Evolutionary conservation across 2,329 filamentous ascomycete genomes (phyloP).

Genomic region (Pyricularia grisea): DNA sequence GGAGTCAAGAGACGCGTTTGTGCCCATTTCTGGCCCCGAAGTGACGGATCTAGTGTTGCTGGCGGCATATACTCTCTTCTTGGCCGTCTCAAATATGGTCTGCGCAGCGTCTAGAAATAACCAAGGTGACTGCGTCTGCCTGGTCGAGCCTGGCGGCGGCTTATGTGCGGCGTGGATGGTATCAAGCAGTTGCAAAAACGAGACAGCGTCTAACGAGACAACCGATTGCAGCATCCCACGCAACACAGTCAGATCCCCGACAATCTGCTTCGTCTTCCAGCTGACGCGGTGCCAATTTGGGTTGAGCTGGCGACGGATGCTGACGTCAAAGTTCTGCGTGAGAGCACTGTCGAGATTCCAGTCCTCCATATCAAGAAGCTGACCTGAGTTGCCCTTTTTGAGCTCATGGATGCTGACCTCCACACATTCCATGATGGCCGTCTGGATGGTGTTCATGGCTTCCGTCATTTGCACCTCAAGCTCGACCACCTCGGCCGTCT

Average conservation of each 20-base stretch:
- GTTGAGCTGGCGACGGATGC: conserved; percentile 81
- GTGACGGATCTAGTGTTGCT: conserved; percentile 35
- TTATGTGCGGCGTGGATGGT: conserved; percentile 88
- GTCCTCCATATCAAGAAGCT: conserved; percentile 83
- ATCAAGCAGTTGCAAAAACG: conserved; percentile 87
- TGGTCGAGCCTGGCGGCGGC: conserved; percentile 76
- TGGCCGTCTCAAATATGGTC: conserved; percentile 86
- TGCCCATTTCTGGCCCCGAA: neutral
- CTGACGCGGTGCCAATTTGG: conserved; percentile 96
- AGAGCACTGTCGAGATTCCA: conserved; percentile 93
- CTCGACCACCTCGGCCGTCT: conserved; percentile 94
- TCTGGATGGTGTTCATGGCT: conserved; percentile 86
- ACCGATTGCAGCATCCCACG: conserved; percentile 74
- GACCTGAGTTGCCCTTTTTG: conserved; percentile 76
- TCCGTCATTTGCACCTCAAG: conserved; percentile 95
- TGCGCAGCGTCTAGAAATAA: conserved; percentile 91
- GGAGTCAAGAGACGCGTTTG: conserved; percentile 41
- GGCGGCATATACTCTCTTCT: conserved; percentile 74
- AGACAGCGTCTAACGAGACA: conserved; percentile 80
- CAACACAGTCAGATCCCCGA: conserved; percentile 76
- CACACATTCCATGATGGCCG: conserved; percentile 89
- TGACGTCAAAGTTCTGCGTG: conserved; percentile 84
- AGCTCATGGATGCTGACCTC: conserved; percentile 90
- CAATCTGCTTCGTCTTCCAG: conserved; percentile 91
- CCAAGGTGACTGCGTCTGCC: conserved; percentile 89